Conservation (phyloP, 495 filamentous ascomycete species). For the Ramalina intermedia region DNA sequence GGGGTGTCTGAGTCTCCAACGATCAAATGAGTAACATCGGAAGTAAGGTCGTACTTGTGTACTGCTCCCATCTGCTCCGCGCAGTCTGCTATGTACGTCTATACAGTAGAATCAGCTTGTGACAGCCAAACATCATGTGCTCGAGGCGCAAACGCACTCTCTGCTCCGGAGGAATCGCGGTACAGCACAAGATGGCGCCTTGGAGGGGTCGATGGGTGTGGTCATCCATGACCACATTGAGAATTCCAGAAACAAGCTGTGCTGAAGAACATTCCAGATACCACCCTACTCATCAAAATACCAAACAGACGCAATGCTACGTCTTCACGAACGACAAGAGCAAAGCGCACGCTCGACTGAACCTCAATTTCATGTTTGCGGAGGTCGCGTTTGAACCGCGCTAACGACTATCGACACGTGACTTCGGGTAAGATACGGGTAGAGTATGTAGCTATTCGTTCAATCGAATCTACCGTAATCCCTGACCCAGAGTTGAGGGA, state of each 20-base stretch:
- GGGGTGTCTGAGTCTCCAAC: conserved; percentile 75
- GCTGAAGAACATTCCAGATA: too few species aligned
- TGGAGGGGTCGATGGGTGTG: conserved; percentile 48
- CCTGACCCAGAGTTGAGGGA: too few species aligned
- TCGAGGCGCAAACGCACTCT: conserved; percentile 41
- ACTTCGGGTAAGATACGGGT: too few species aligned
- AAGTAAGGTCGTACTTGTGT: conserved; percentile 82
- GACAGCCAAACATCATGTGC: conserved; percentile 8
- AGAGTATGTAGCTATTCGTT: too few species aligned
- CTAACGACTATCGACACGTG: too few species aligned
- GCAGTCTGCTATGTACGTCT: conserved; percentile 56
- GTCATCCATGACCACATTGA: neutral
- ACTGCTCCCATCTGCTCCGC: conserved; percentile 72
- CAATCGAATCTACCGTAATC: too few species aligned
- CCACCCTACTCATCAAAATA: too few species aligned
- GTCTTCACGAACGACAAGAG: too few species aligned
- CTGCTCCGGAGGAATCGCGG: conserved; percentile 65
- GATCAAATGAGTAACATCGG: conserved; percentile 87
- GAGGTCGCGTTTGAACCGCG: too few species aligned
- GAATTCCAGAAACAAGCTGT: neutral
- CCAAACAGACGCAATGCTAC: too few species aligned
- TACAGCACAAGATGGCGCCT: conserved; percentile 83
- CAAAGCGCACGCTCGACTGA: too few species aligned
- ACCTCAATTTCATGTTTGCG: too few species aligned
- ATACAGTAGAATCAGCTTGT: conserved; percentile 1